These are phyloP conservation scores for Cicer judaicum DNA, from an alignment of 306 rosid genomes.

Conservation along the genomic window DNA sequence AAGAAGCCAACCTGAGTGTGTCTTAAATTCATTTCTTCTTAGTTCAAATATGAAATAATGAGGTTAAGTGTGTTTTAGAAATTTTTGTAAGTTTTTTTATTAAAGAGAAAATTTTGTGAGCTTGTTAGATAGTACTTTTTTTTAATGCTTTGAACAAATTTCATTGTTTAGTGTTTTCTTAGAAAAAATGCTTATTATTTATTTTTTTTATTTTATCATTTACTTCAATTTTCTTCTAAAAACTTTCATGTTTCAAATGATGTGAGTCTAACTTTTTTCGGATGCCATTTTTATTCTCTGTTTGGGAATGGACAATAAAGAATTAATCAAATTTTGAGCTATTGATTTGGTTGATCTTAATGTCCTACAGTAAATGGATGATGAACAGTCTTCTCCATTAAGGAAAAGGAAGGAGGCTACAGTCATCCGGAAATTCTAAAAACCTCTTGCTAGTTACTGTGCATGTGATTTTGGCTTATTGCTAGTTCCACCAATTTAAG, in stretches of 20 bases:
- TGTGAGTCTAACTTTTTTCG: not conserved
- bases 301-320: conserved; percentile 58
- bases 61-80: not conserved
- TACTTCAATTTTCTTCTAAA: not conserved
- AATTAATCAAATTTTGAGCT: conserved; percentile 59
- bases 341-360: conserved; percentile 61
- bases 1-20: too few relatives aligned
- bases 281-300: not conserved
- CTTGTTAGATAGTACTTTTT: not conserved
- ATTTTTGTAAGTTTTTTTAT: too few relatives aligned
- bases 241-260: not conserved
- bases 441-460: not conserved
- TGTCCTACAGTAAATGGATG: conserved; percentile 83
- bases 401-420: conserved; percentile 69
- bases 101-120: not conserved
- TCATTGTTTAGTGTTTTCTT: not conserved
- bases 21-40: not conserved
- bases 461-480: not conserved
- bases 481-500: conserved; percentile 17
- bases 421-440: conserved; percentile 45
- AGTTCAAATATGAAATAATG: not conserved
- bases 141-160: not conserved
- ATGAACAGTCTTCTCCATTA: conserved; percentile 81
- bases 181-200: not conserved
- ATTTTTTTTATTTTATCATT: not conserved